Percentiles rank a stretch among this genome's conserved stretches.
phyloP scores from a whole-genome alignment of 805 yeast genomes.

The Pichia membranifaciens region DNA sequence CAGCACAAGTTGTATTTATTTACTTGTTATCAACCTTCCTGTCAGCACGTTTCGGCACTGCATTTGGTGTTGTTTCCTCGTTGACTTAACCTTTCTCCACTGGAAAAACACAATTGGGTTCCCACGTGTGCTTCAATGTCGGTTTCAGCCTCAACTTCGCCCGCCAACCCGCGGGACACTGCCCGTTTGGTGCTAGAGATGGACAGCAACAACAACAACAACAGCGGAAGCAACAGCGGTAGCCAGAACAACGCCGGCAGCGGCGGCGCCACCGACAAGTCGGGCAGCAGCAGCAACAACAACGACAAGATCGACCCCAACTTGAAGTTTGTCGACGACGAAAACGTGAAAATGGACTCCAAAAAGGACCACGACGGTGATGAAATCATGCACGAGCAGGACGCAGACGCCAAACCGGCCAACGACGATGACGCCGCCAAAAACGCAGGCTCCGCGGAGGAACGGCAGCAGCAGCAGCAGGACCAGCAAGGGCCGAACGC shows the following conservation, averaged over 20 bases:
- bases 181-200: constrained; percentile 1
- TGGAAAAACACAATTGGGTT: not conserved
- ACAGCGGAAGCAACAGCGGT: too few species aligned
- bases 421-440: too few species aligned
- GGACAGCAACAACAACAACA: not conserved
- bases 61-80: not conserved
- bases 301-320: constrained; percentile 8
- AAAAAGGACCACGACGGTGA: not conserved
- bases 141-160: not conserved
- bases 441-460: too few species aligned
- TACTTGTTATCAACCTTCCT: too few species aligned
- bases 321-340: not conserved
- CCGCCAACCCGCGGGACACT: constrained; percentile 3
- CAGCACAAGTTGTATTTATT: not conserved
- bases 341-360: too few species aligned
- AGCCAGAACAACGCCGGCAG: too few species aligned
- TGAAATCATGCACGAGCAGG: not conserved
- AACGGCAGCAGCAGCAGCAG: too few species aligned
- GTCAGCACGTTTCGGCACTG: not conserved
- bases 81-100: too few species aligned
- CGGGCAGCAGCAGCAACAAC: not conserved
- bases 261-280: too few species aligned
- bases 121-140: not conserved
- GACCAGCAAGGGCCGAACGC: too few species aligned
- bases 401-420: not conserved